These are phyloP conservation scores for Globisporangium abappressorium DNA, from an alignment of 352 stramenopile species.

Conservation along the genomic window DNA sequence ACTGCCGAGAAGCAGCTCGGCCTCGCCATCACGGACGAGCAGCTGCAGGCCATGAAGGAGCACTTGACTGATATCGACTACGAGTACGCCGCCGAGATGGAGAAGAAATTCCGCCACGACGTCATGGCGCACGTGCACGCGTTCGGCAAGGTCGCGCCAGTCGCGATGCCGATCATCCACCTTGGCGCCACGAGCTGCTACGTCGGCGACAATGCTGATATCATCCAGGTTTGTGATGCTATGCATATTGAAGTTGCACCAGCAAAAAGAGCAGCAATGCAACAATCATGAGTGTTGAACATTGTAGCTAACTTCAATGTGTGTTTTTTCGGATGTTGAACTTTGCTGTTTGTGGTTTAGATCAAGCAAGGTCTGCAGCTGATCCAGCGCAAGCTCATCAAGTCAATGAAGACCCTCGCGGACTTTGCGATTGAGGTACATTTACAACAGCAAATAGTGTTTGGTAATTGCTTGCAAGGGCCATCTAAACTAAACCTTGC, in stretches of 20 bases:
- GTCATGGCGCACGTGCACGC: conserved; percentile 99
- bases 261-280: neutral
- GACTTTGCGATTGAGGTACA: conserved; percentile 84
- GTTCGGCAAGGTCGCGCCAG: conserved; percentile 95
- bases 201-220: conserved; percentile 99
- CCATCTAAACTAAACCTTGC: no score
- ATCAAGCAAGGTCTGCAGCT: conserved; percentile 95
- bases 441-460: no score
- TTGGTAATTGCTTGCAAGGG: neutral
- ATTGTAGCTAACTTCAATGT: conserved; percentile 10
- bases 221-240: conserved; percentile 84
- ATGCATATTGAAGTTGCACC: neutral
- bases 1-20: conserved; percentile 97
- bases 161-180: conserved; percentile 99
- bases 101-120: conserved; percentile 98
- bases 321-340: conserved; percentile 6
- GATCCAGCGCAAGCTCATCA: conserved; percentile 96
- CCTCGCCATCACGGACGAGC: conserved; percentile 96
- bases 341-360: conserved; percentile 8
- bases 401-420: conserved; percentile 94
- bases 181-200: conserved; percentile 98
- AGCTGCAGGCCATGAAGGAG: conserved; percentile 95
- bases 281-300: neutral
- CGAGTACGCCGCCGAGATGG: conserved; percentile 95
- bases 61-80: conserved; percentile 98